Conservation (phyloP, 2,329 filamentous ascomycete species). For the Penicillium expansum region DNA sequence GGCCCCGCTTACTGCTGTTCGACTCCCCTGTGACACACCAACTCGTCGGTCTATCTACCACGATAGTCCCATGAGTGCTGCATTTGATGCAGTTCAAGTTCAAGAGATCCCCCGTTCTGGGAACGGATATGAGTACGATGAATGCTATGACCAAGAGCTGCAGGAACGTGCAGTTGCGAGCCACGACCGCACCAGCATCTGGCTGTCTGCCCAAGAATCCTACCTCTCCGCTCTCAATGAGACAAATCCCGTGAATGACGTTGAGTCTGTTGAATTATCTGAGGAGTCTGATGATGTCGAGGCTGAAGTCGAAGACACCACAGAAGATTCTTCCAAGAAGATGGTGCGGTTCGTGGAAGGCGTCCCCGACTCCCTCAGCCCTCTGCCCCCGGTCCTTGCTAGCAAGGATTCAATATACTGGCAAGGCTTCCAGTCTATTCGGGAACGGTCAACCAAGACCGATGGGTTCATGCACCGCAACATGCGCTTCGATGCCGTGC, state of each 20-base stretch:
- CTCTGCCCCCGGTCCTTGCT: constrained; percentile 39
- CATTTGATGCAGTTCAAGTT: constrained; percentile 34
- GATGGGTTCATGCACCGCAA: constrained; percentile 85
- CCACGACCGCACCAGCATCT: constrained; percentile 78
- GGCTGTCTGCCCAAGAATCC: constrained; percentile 77
- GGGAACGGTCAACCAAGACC: constrained; percentile 61
- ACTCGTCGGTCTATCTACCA: constrained; percentile 24
- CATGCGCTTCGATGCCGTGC: constrained; percentile 82
- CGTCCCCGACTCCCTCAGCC: constrained; percentile 41
- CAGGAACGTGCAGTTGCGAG: constrained; percentile 69
- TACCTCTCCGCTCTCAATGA: constrained; percentile 67
- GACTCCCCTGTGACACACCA: constrained; percentile 44
- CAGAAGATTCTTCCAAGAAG: constrained; percentile 23
- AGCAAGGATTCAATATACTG: constrained; percentile 79
- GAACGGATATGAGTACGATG: constrained; percentile 60
- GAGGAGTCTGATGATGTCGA: constrained; percentile 19
- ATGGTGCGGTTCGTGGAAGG: constrained; percentile 34
- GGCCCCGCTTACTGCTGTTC: constrained; percentile 45
- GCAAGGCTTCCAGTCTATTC: constrained; percentile 76
- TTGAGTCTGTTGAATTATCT: constrained; percentile 26
- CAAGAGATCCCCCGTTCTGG: constrained; percentile 62
- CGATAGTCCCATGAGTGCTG: constrained; percentile 30
- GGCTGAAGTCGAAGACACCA: constrained; percentile 18
- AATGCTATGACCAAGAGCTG: constrained; percentile 71
- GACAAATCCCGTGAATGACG: constrained; percentile 53